A percentile compares a stretch with the other conserved stretches of the same genome.
Evolutionary conservation across 1,284 basidiomycete species (phyloP).

Genomic region (Porodaedalea pini): DNA sequence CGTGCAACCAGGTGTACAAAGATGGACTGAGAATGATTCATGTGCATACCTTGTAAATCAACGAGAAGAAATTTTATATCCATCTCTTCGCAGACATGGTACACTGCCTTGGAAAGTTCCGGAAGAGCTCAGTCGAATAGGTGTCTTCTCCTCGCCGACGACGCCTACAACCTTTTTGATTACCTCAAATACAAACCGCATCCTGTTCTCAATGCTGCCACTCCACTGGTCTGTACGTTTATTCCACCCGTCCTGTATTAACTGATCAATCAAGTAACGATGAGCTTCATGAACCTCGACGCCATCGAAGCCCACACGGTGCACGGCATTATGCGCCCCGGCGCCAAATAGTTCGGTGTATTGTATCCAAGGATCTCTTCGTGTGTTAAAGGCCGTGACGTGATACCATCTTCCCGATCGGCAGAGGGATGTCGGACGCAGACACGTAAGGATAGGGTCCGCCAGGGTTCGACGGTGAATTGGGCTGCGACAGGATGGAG

Average conservation of each 20-base stretch:
- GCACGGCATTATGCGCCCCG: slow-evolving; percentile 31
- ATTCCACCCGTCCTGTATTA: slow-evolving; percentile 24
- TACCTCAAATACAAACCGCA: slow-evolving; percentile 41
- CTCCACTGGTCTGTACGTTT: slow-evolving; percentile 49
- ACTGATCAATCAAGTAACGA: slow-evolving; percentile 25
- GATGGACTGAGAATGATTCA: slow-evolving; percentile 38
- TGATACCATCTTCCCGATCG: slow-evolving; percentile 1
- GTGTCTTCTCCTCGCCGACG: slow-evolving; percentile 28
- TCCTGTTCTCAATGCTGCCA: slow-evolving; percentile 44
- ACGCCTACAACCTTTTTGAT: slow-evolving; percentile 28
- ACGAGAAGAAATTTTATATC: too few species aligned
- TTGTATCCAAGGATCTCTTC: slow-evolving; percentile 40
- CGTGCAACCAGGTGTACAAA: slow-evolving; percentile 36
- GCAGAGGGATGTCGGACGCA: slow-evolving; percentile 42
- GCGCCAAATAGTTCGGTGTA: slow-evolving; percentile 27
- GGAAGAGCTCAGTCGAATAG: slow-evolving; percentile 32
- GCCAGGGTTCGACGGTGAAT: slow-evolving; percentile 26
- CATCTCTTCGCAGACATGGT: too few species aligned
- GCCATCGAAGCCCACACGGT: slow-evolving; percentile 31
- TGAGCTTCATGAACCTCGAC: slow-evolving; percentile 25
- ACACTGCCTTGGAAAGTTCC: neutral
- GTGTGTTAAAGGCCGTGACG: slow-evolving; percentile 33
- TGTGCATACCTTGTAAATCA: slow-evolving; percentile 31
- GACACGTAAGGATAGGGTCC: slow-evolving; percentile 33
- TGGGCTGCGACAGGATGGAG: slow-evolving; percentile 29